Evolutionary conservation across 352 stramenopile genomes (phyloP).

Genomic region (Thraustochytrium striatum): DNA sequence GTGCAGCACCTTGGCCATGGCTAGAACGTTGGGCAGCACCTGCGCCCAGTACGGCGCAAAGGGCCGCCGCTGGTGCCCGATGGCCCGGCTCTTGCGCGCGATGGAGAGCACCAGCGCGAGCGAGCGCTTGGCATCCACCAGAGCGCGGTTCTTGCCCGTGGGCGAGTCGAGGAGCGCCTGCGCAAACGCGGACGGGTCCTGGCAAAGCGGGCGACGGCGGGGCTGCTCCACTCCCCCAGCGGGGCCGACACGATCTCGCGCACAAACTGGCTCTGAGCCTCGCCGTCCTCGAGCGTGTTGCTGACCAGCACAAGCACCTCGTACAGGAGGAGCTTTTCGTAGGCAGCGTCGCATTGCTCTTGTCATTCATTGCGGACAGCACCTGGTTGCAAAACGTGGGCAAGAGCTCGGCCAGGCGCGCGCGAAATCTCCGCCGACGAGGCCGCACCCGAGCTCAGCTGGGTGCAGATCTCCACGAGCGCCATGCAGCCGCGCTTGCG

Average conservation of each 20-base stretch:
- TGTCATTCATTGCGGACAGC: slow-evolving; percentile 3
- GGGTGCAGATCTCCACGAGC: slow-evolving; percentile 38
- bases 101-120: slow-evolving; percentile 13
- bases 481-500: slow-evolving; percentile 20
- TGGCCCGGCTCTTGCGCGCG: background rate
- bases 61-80: background rate
- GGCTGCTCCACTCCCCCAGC: slow-evolving; percentile 10
- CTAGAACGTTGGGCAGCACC: slow-evolving; percentile 32
- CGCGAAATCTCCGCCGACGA: slow-evolving; percentile 37
- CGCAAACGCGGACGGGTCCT: background rate
- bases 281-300: slow-evolving; percentile 18
- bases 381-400: slow-evolving; percentile 32
- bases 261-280: slow-evolving; percentile 17
- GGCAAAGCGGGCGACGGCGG: slow-evolving; percentile 8
- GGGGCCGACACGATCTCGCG: slow-evolving; percentile 9
- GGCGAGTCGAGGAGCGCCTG: background rate
- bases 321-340: slow-evolving; percentile 38
- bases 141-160: background rate
- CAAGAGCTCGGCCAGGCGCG: slow-evolving; percentile 17
- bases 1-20: slow-evolving; percentile 1
- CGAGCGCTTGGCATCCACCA: background rate
- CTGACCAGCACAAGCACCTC: slow-evolving; percentile 40
- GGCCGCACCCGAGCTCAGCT: background rate
- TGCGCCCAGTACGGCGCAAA: slow-evolving; percentile 38
- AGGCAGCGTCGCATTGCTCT: background rate